phyloP scores from a whole-genome alignment of 805 yeast species.

The Priceomyces melissophilus region DNA sequence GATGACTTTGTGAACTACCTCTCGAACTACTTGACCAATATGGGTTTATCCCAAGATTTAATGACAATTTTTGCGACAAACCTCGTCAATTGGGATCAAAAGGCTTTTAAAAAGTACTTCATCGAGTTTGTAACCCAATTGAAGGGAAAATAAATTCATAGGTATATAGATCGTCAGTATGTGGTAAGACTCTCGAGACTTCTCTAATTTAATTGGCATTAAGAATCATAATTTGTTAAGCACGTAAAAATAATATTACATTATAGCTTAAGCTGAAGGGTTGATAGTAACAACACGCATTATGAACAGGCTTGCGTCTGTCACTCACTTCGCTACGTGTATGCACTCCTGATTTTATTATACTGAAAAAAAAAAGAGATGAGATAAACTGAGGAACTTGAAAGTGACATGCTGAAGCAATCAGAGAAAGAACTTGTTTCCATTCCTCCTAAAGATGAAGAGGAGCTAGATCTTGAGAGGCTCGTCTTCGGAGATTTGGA shows the following conservation, averaged over 20 bases:
- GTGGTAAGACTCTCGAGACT: too few relatives aligned
- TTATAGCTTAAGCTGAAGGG: too few relatives aligned
- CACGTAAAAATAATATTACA: too few relatives aligned
- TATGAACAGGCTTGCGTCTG: too few relatives aligned
- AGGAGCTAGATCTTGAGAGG: conserved; percentile 75
- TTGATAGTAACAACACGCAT: too few relatives aligned
- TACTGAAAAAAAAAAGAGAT: too few relatives aligned
- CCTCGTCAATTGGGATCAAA: conserved; percentile 52
- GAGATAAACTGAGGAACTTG: too few relatives aligned
- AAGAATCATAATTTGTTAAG: too few relatives aligned
- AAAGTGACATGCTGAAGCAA: too few relatives aligned
- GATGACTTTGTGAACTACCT: conserved; percentile 45
- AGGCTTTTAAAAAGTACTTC: conserved; percentile 71
- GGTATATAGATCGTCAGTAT: not conserved
- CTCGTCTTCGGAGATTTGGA: conserved; percentile 86
- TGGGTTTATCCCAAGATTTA: conserved; percentile 56
- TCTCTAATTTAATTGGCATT: too few relatives aligned
- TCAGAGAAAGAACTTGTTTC: conserved; percentile 13
- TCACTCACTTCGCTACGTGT: too few relatives aligned
- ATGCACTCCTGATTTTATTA: too few relatives aligned
- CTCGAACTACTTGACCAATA: conserved; percentile 51
- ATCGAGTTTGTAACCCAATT: conserved; percentile 38
- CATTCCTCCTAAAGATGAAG: conserved; percentile 75
- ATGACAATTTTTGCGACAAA: conserved; percentile 60
- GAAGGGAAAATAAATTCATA: conserved; percentile 20